Evolutionary conservation across 1,139 yeast species (phyloP), one percentile per base, ranked within the genome.

Genomic region (Wickerhamomyces sp.): DNA sequence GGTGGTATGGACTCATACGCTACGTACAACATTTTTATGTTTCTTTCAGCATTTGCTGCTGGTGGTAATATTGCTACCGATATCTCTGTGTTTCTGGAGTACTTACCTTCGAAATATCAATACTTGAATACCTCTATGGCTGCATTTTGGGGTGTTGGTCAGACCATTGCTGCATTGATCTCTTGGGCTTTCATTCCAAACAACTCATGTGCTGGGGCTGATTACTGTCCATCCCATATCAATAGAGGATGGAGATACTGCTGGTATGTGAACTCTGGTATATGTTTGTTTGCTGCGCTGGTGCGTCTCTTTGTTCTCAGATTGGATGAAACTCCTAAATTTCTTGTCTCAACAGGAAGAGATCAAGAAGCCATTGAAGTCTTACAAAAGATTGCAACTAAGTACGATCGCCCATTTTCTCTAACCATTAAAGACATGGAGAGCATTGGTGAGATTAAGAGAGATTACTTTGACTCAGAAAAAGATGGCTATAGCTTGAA

Each of bases 51-150:
- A 36, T 71, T 73, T 47, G 73, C 76, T 29, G 74, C 78, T 11
- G 85, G 85, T 48, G 85, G 86, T 48, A 80, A 81, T 56, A 65
- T 80, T 48, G 83, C 78, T 2, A 65, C 79, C 35, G 86, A 81
- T 61, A 77, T 81, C 30, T 72, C 83, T 45, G 78, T 79, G 7
- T 78, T 80, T 53, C 63, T 81, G 46, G 86, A 81, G 57, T 78
- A 71, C 52, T 62, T 79, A 47, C 85, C 86, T 2, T 66, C 68
- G 39, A 73, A 72, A 42, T 65, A 72, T 53, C 81, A 78, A 55
- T 78, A 74, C 71, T 61, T 80, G 48, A 68, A 78, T 44, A 78
- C 84, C 0, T 65, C 76, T 34, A 69, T 79, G 67, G 84, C 85
- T 8, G 65, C 69, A 30, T 79, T 77, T 67, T 80, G 85, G 84